Percentiles rank a stretch among this genome's conserved stretches.
These are phyloP conservation scores for Ustilago trichophora DNA, from an alignment of 1,284 basidiomycete species.

Conservation along the genomic window DNA sequence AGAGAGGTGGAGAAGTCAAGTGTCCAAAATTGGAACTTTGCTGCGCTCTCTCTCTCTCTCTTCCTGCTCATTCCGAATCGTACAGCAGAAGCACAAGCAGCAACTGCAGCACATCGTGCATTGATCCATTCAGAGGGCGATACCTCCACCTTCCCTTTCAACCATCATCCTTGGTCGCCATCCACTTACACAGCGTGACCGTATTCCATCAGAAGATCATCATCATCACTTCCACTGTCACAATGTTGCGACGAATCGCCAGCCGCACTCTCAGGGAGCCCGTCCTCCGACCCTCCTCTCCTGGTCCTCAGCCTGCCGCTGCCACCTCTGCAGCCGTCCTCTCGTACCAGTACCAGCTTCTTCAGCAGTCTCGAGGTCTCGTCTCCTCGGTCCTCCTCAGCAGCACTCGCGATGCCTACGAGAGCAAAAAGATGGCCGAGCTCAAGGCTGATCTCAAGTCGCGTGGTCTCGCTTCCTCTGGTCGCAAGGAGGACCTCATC, in stretches of 20 bases:
- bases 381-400: constrained; percentile 59
- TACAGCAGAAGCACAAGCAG: no score
- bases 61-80: constrained; percentile 25
- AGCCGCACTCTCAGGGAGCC: constrained; percentile 44
- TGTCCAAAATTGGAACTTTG: neutral
- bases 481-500: constrained; percentile 58
- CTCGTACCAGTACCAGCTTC: constrained; percentile 43
- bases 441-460: constrained; percentile 56
- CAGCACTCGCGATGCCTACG: constrained; percentile 56
- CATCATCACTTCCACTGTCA: constrained; percentile 1
- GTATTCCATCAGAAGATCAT: neutral
- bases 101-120: neutral
- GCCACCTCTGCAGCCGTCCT: constrained; percentile 44
- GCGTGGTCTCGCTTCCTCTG: constrained; percentile 55
- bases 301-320: constrained; percentile 32
- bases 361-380: constrained; percentile 48
- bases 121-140: no score
- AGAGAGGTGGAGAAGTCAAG: constrained; percentile 14
- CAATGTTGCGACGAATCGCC: constrained; percentile 47
- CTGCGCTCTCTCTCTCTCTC: neutral
- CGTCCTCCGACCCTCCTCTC: constrained; percentile 27
- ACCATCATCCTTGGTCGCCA: constrained; percentile 3
- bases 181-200: neutral
- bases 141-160: constrained; percentile 3
- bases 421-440: constrained; percentile 50